phyloP scores from a whole-genome alignment of 2,329 filamentous ascomycete genomes.

The Penicillium sp. region DNA sequence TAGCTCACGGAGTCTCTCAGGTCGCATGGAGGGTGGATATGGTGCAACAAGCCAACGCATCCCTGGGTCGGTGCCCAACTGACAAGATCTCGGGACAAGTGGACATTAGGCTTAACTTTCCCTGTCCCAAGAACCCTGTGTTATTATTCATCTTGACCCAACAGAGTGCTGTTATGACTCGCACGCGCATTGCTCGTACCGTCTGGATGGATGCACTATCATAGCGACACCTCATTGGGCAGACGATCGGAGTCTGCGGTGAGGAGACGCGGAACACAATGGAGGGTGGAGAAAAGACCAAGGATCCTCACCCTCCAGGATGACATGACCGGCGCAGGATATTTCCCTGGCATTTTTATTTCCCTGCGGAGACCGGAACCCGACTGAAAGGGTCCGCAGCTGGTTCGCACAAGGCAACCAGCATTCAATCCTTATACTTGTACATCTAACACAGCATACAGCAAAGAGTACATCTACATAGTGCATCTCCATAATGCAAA shows the following conservation, averaged over 20 bases:
- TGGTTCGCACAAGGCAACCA: slow-evolving; percentile 5
- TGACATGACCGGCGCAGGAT: background rate
- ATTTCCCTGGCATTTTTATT: background rate
- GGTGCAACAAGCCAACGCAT: slow-evolving; percentile 1
- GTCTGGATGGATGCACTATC: background rate
- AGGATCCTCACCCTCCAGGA: background rate
- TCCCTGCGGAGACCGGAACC: background rate
- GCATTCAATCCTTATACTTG: background rate
- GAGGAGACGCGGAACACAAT: background rate
- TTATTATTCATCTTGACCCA: background rate
- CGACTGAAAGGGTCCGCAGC: background rate
- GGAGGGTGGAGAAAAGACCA: background rate
- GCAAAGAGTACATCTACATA: background rate
- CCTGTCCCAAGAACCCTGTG: background rate
- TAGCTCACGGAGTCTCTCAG: background rate
- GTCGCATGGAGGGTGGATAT: background rate
- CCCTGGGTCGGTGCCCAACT: slow-evolving; percentile 1
- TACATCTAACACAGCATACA: background rate
- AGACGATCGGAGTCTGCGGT: background rate
- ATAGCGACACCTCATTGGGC: background rate
- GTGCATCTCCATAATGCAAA: background rate
- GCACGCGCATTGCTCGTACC: background rate
- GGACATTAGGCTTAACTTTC: slow-evolving; percentile 2
- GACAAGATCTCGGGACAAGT: background rate
- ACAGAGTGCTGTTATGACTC: background rate